These are phyloP conservation scores for Zygosaccharomyces kombuchaensis DNA, from an alignment of 805 yeast genomes.

Conservation along the genomic window DNA sequence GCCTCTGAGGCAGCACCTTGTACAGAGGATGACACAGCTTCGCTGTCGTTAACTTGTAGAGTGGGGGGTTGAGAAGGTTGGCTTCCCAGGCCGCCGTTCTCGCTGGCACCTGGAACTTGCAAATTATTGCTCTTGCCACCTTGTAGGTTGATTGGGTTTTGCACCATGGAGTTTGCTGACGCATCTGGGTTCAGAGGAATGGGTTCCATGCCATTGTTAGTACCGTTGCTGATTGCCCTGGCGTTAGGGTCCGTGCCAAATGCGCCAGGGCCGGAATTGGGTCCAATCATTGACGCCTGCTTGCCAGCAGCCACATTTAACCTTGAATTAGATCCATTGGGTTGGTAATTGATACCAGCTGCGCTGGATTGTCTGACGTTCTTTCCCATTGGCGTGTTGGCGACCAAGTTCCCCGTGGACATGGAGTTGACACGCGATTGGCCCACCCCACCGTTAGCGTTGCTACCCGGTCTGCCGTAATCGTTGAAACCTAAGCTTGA, in stretches of 20 bases:
- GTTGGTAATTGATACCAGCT: conserved; percentile 4
- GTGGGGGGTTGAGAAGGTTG: conserved; percentile 11
- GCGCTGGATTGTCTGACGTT: conserved; percentile 18
- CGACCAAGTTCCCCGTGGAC: conserved; percentile 21
- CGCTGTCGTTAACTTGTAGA: conserved; percentile 15
- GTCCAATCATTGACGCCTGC: conserved; percentile 8
- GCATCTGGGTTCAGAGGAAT: conserved; percentile 17
- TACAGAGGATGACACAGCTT: conserved; percentile 14
- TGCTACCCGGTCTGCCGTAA: conserved; percentile 16
- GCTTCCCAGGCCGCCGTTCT: background rate
- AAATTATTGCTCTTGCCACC: conserved; percentile 5
- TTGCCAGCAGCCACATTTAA: conserved; percentile 13
- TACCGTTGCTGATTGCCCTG: conserved; percentile 19
- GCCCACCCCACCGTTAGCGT: conserved; percentile 6
- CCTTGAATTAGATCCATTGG: conserved; percentile 11
- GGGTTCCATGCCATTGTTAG: conserved; percentile 8
- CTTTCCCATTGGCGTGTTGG: conserved; percentile 8
- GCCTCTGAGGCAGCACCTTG: conserved; percentile 10
- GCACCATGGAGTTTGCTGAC: conserved; percentile 25
- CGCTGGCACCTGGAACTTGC: conserved; percentile 4
- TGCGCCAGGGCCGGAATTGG: background rate
- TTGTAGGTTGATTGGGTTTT: conserved; percentile 15
- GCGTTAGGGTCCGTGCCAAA: background rate
- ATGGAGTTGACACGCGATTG: conserved; percentile 29
- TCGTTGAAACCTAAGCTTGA: conserved; percentile 24